phyloP scores from a whole-genome alignment of 192 early-diverging fungal genomes.

The Backusella mclennaniae region DNA sequence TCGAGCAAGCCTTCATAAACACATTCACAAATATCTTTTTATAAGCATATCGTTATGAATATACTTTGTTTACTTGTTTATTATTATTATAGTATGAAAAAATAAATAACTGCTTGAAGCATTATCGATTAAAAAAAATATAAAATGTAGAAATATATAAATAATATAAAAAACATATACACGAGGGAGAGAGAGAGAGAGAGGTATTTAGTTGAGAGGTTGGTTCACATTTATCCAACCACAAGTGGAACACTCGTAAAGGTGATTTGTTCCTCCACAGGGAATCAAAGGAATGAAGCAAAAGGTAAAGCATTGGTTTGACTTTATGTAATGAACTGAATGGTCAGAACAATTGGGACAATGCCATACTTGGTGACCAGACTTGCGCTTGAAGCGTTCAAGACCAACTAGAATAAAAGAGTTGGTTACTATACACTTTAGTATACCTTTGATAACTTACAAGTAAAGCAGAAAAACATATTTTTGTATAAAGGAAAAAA shows the following conservation, averaged over 20 bases:
- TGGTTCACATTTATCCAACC: slow-evolving; percentile 38
- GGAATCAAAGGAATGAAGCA: slow-evolving; percentile 41
- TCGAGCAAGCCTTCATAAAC: neutral
- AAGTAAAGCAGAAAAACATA: slow-evolving; percentile 40
- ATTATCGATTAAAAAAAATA: neutral
- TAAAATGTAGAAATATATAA: too few relatives aligned
- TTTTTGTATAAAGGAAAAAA: neutral
- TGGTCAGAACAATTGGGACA: slow-evolving; percentile 36
- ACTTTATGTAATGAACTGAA: slow-evolving; percentile 28
- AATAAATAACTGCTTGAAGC: neutral
- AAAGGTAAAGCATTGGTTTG: slow-evolving; percentile 39
- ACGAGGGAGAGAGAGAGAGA: too few relatives aligned
- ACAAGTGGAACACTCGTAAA: slow-evolving; percentile 39
- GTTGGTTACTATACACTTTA: neutral
- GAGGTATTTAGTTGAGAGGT: slow-evolving; percentile 16
- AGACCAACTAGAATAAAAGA: slow-evolving; percentile 29
- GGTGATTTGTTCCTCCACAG: slow-evolving; percentile 25
- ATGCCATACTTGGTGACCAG: slow-evolving; percentile 18
- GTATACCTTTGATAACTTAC: slow-evolving; percentile 7
- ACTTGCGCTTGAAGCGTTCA: slow-evolving; percentile 29
- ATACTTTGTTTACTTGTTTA: neutral
- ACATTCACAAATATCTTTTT: neutral
- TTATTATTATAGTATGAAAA: neutral
- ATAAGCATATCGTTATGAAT: neutral
- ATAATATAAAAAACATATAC: too few relatives aligned